Evolutionary conservation across 352 stramenopile species (phyloP).

Genomic region (Globisporangium heterothallicum): DNA sequence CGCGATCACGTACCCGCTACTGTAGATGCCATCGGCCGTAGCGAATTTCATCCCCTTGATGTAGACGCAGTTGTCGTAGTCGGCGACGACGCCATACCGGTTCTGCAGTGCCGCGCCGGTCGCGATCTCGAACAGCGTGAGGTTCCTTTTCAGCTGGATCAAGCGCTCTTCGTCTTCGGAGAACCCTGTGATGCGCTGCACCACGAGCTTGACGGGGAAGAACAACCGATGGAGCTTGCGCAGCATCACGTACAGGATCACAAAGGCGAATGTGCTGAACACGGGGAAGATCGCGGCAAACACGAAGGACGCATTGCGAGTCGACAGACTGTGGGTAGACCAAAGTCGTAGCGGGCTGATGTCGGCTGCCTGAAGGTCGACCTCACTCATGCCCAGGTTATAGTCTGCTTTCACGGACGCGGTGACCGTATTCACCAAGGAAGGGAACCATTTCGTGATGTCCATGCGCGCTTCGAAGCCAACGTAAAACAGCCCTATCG

Average conservation of each 20-base stretch:
- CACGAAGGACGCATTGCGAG: not conserved
- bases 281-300: not conserved
- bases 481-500: not conserved
- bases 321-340: conserved; percentile 5
- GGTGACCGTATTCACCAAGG: not conserved
- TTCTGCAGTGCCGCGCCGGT: conserved; percentile 19
- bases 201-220: not conserved
- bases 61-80: conserved; percentile 26
- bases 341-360: conserved; percentile 14
- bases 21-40: conserved; percentile 16
- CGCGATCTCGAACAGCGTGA: conserved; percentile 25
- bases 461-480: not conserved
- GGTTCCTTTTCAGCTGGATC: conserved; percentile 9
- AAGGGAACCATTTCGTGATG: not conserved
- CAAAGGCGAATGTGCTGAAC: not conserved
- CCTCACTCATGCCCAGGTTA: not conserved
- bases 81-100: conserved; percentile 17
- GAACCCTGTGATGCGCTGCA: not conserved
- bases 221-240: not conserved
- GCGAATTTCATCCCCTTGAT: conserved; percentile 32
- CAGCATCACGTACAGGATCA: not conserved
- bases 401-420: not conserved
- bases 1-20: conserved; percentile 14
- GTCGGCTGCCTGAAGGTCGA: not conserved
- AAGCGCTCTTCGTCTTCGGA: not conserved